Conservation (phyloP, 2,329 filamentous ascomycete genomes). For the Helicocarpus griseus region DNA sequence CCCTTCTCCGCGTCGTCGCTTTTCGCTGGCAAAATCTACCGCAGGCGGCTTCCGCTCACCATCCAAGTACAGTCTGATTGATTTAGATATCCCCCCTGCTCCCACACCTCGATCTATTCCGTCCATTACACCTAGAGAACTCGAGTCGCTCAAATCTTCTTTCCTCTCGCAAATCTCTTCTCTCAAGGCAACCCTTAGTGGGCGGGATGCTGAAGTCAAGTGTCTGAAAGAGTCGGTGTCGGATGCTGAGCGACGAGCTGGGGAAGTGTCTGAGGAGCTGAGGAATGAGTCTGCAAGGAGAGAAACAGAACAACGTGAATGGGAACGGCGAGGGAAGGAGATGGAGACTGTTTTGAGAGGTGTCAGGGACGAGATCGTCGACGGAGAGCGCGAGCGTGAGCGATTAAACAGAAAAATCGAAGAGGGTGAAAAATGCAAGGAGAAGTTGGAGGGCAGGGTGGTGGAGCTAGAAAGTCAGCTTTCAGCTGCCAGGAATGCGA, state of each 20-base stretch:
- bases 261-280: slow-evolving; percentile 71
- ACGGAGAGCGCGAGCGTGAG: slow-evolving; percentile 70
- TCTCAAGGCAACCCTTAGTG: slow-evolving; percentile 82
- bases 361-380: slow-evolving; percentile 71
- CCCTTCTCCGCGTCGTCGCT: slow-evolving; percentile 28
- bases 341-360: slow-evolving; percentile 73
- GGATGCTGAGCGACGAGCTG: slow-evolving; percentile 86
- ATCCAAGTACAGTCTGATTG: slow-evolving; percentile 60
- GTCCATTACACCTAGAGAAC: slow-evolving; percentile 79
- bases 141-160: slow-evolving; percentile 83
- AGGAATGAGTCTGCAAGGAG: slow-evolving; percentile 64
- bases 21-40: slow-evolving; percentile 35
- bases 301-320: slow-evolving; percentile 70
- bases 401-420: slow-evolving; percentile 66
- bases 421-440: slow-evolving; percentile 56
- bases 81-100: slow-evolving; percentile 88
- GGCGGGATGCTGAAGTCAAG: slow-evolving; percentile 83
- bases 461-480: slow-evolving; percentile 39
- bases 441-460: slow-evolving; percentile 36
- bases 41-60: slow-evolving; percentile 28
- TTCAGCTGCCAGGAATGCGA: slow-evolving; percentile 30
- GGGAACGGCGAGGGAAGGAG: slow-evolving; percentile 76
- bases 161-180: slow-evolving; percentile 90
- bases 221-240: slow-evolving; percentile 78
- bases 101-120: slow-evolving; percentile 88